Base-by-base conservation (phyloP, 306 rosid genomes). In the Fragaria iinumae region DNA sequence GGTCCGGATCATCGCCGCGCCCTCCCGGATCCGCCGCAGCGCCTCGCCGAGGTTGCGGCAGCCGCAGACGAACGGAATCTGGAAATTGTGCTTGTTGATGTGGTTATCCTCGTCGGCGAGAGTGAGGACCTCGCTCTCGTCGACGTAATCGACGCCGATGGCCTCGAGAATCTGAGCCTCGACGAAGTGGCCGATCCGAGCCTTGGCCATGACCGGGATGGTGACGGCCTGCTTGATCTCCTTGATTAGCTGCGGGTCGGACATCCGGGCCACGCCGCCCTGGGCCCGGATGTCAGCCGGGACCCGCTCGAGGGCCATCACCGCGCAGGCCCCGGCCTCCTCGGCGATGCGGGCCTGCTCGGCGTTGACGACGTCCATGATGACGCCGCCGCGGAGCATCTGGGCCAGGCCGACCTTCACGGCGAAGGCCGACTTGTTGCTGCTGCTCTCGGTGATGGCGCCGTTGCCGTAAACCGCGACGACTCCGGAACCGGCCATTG, bases 301-400 rank as follows among this genome's bases (percentile, higher is more conserved):
- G 17, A 93, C 97, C 0, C 97, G 91, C 71, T 93, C 97, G 0
- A 93, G 87, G 0, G 97, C 96, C 97, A 93, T 93, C 68, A 93
- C 97, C 36, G 96, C 97, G 76, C 97, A 90, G 0, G 97, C 97
- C 0, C 98, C 98, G 0, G 98, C 96, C 78, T 93, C 98, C 25
- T 93, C 98, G 0, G 97, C 97, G 47, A 93, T 69, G 12, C 96
- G 94, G 2, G 97, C 97, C 73, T 93, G 96, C 47, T 90, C 96
- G n/a, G 96, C 96, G 89, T 93, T 90, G 1, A 93, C 97, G 36
- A 90, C 97, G 84, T 93, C 97, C 97, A 93, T 93, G 17, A 93
- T 93, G 14, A 93, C 97, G 43, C 97, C 97, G 69, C 97, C 97
- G 2, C 97, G 90, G 67, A 93, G 97, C 97, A 93, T 93, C 77